phyloP scores from a whole-genome alignment of 2,329 filamentous ascomycete species.

The Grosmannia clavigera region DNA sequence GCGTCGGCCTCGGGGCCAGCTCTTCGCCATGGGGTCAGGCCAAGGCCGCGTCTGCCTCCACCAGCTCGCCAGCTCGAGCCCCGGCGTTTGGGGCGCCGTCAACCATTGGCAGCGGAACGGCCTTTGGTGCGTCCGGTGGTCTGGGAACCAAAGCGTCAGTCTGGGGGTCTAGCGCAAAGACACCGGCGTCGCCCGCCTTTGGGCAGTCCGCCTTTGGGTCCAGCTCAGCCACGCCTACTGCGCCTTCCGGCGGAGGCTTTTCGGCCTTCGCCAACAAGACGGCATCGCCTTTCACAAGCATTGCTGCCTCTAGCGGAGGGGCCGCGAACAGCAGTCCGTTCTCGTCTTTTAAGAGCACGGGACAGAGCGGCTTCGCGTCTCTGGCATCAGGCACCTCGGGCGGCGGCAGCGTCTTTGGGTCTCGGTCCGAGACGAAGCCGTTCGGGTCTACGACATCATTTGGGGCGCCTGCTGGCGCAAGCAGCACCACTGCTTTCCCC shows the following conservation, averaged over 20 bases:
- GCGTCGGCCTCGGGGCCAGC: constrained; percentile 36
- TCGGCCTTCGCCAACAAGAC: constrained; percentile 13
- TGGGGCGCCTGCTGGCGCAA: constrained; percentile 1
- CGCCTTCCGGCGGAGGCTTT: constrained; percentile 14
- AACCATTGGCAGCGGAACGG: constrained; percentile 6
- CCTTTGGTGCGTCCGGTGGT: constrained; percentile 25
- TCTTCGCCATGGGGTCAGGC: constrained; percentile 34
- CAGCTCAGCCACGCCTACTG: constrained; percentile 19
- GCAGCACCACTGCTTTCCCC: constrained; percentile 24
- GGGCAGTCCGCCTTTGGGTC: constrained; percentile 36
- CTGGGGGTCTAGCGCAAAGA: constrained; percentile 17
- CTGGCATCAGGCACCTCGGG: constrained; percentile 17
- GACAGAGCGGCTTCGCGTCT: constrained; percentile 37
- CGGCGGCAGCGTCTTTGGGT: constrained; percentile 23
- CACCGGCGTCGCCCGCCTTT: constrained; percentile 30
- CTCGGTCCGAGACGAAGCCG: constrained; percentile 20
- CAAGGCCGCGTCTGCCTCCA: constrained; percentile 12
- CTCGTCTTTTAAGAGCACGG: constrained; percentile 11
- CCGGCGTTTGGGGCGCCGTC: constrained; percentile 37
- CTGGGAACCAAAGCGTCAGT: constrained; percentile 19
- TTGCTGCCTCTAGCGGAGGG: constrained; percentile 16
- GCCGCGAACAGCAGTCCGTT: constrained; percentile 9
- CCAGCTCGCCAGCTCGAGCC: constrained; percentile 18
- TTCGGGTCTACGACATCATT: constrained; percentile 15
- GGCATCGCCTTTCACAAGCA: constrained; percentile 12